A percentile compares a stretch with the other conserved stretches of the same genome.
phyloP scores from a whole-genome alignment of 345 rosid genomes.

The Alliaria petiolata region DNA sequence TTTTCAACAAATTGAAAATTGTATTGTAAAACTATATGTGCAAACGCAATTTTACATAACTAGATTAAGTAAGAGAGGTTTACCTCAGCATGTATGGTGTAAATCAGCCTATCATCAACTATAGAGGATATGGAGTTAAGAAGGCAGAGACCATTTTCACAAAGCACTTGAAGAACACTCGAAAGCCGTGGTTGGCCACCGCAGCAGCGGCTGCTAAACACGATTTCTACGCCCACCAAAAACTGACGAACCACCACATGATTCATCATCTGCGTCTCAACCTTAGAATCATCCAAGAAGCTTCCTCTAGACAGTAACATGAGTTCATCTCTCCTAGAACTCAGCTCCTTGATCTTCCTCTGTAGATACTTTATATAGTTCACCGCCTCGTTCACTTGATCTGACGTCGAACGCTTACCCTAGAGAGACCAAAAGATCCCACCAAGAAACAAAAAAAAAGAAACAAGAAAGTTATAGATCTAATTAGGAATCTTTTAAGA shows the following conservation, averaged over 20 bases:
- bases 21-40: not conserved
- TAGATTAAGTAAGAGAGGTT: not conserved
- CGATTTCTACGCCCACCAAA: conserved; percentile 49
- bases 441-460: conserved; percentile 16
- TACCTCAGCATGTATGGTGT: conserved; percentile 62
- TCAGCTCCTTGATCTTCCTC: conserved; percentile 40
- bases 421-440: conserved; percentile 21
- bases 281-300: conserved; percentile 1
- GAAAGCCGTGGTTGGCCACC: conserved; percentile 41
- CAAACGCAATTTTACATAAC: not conserved
- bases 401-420: conserved; percentile 87
- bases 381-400: conserved; percentile 68
- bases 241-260: conserved; percentile 38
- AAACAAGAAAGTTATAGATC: conserved; percentile 7
- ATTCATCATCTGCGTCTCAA: not conserved
- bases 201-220: conserved; percentile 33
- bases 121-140: conserved; percentile 47
- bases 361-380: conserved; percentile 54
- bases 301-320: conserved; percentile 31
- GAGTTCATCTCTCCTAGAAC: conserved; percentile 42
- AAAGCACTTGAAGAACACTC: conserved; percentile 36
- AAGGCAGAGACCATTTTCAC: conserved; percentile 48
- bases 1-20: not conserved
- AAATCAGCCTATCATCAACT: conserved; percentile 41
- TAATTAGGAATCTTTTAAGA: not conserved